Conservation (phyloP, 2,329 filamentous ascomycete species). For the Aspergillus sp. region DNA sequence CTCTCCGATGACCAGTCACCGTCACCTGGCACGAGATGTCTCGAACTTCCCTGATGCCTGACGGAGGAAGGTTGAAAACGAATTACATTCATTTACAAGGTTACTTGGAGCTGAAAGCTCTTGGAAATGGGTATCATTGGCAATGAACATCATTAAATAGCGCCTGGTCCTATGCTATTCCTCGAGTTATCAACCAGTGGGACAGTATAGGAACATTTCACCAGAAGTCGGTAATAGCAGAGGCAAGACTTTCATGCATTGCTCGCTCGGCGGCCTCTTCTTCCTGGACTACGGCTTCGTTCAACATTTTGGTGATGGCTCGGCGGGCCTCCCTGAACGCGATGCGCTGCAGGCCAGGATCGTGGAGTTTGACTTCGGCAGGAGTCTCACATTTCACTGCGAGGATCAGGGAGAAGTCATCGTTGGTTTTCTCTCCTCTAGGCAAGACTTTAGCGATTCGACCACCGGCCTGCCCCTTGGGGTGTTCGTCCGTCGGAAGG, state of each 20-base stretch:
- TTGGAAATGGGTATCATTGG: too few relatives aligned
- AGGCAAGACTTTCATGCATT: not conserved
- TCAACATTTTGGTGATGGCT: not conserved
- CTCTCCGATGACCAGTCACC: too few relatives aligned
- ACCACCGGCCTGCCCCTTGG: not conserved
- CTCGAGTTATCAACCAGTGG: too few relatives aligned
- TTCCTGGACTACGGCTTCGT: not conserved
- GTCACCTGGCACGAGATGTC: too few relatives aligned
- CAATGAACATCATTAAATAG: too few relatives aligned
- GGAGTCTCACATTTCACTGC: not conserved
- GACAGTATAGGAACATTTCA: not conserved
- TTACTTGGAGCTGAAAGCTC: too few relatives aligned
- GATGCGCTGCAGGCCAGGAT: not conserved
- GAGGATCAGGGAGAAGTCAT: not conserved
- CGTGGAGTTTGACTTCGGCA: not conserved
- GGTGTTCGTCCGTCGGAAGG: not conserved
- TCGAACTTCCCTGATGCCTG: too few relatives aligned
- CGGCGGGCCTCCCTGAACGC: not conserved
- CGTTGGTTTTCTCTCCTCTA: not conserved
- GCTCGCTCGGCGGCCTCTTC: not conserved
- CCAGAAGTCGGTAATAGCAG: not conserved
- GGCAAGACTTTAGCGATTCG: not conserved
- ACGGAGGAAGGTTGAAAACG: too few relatives aligned
- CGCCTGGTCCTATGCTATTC: too few relatives aligned
- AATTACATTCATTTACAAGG: too few relatives aligned